A percentile compares a stretch with the other conserved stretches of the same genome.
Evolutionary conservation across 2,329 filamentous ascomycete species (phyloP).

Genomic region (Neonectria neomacrospora): DNA sequence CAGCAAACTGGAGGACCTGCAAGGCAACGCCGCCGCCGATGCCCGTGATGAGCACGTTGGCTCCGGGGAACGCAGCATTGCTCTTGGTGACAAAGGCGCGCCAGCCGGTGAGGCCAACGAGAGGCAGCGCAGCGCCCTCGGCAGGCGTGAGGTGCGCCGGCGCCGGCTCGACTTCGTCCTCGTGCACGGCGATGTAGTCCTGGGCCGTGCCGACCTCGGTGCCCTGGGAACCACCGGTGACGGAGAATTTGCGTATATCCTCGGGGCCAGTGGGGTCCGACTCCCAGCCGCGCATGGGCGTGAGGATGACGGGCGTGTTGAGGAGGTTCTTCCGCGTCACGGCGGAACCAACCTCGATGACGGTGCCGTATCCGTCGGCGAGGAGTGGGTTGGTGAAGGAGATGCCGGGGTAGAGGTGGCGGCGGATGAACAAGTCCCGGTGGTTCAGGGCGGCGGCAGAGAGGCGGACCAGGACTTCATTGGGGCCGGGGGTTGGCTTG

Average conservation of each 20-base stretch:
- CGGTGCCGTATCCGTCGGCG: conserved; percentile 83
- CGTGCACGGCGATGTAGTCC: conserved; percentile 77
- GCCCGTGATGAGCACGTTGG: conserved; percentile 86
- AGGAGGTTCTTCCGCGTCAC: conserved; percentile 54
- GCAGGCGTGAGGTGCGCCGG: conserved; percentile 76
- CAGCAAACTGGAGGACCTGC: conserved; percentile 82
- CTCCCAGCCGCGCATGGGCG: conserved; percentile 82
- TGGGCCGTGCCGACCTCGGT: conserved; percentile 75
- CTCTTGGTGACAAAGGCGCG: conserved; percentile 85
- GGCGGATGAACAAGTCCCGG: conserved; percentile 93
- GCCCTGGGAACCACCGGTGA: conserved; percentile 75
- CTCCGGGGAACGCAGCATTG: conserved; percentile 68
- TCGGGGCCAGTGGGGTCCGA: conserved; percentile 79
- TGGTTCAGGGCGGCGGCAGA: conserved; percentile 90
- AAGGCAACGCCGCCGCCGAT: conserved; percentile 94
- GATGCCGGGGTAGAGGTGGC: conserved; percentile 88
- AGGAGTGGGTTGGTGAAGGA: conserved; percentile 83
- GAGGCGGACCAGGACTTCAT: conserved; percentile 80
- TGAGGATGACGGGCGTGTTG: conserved; percentile 79
- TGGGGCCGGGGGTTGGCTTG: conserved; percentile 70
- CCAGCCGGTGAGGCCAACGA: conserved; percentile 91
- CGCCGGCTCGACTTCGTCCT: conserved; percentile 78
- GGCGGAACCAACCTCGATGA: conserved; percentile 70
- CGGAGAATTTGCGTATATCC: conserved; percentile 64
- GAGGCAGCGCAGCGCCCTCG: conserved; percentile 85